These are phyloP conservation scores for Ceratonia siliqua DNA, from an alignment of 306 rosid genomes.

Conservation along the genomic window DNA sequence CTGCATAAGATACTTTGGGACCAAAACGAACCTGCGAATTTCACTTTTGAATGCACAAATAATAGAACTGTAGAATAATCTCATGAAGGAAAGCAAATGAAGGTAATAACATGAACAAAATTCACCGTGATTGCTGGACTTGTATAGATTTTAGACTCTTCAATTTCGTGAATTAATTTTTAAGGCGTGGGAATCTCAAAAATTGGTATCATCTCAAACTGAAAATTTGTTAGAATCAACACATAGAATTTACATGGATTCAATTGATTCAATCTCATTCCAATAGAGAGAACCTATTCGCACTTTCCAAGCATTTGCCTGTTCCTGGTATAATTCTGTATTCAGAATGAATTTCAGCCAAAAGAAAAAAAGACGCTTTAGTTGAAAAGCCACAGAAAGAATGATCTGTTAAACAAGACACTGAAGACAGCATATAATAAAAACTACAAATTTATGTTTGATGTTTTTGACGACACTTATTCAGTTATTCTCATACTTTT, in stretches of 20 bases:
- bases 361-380: background rate
- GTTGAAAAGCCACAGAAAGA: background rate
- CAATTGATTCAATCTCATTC: slow-evolving; percentile 24
- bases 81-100: background rate
- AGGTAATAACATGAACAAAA: background rate
- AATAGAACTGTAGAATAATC: background rate
- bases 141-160: too few relatives aligned
- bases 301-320: slow-evolving; percentile 90
- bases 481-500: too few relatives aligned
- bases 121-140: background rate
- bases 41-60: background rate
- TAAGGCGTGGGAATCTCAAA: too few relatives aligned
- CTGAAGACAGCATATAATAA: too few relatives aligned
- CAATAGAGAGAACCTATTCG: slow-evolving; percentile 69
- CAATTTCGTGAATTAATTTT: too few relatives aligned
- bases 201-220: too few relatives aligned
- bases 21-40: background rate
- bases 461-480: too few relatives aligned
- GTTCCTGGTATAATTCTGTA: slow-evolving; percentile 73
- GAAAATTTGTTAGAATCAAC: slow-evolving; percentile 34
- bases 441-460: too few relatives aligned
- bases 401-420: too few relatives aligned
- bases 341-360: slow-evolving; percentile 36
- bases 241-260: slow-evolving; percentile 6
- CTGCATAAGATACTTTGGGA: slow-evolving; percentile 21